phyloP scores from a whole-genome alignment of 192 early-diverging fungal species.

The Coemansia sp. region DNA sequence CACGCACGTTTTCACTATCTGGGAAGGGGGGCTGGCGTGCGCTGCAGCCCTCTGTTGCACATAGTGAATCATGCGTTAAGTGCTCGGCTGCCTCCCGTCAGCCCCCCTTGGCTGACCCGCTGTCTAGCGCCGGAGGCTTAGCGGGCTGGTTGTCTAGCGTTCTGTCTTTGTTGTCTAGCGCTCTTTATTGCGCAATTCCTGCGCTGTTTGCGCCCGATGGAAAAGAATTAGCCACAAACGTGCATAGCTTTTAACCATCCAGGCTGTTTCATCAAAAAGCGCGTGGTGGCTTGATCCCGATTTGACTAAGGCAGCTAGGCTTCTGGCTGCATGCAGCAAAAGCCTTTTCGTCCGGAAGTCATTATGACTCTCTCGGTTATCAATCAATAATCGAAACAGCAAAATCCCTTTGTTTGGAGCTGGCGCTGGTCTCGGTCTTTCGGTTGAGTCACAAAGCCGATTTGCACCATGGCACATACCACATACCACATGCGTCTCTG shows the following conservation, averaged over 20 bases:
- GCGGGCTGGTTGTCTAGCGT: not conserved
- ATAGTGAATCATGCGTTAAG: not conserved
- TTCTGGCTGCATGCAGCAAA: not conserved
- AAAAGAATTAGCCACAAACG: not conserved
- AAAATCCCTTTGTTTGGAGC: not conserved
- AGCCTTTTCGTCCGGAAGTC: not conserved
- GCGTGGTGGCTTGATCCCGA: constrained; percentile 7
- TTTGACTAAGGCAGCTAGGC: constrained; percentile 7
- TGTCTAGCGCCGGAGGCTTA: not conserved
- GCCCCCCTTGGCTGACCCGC: not conserved
- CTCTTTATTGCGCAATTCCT: not conserved
- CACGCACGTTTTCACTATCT: no score
- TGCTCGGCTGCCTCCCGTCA: not conserved
- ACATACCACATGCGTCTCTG: not conserved
- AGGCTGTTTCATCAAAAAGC: not conserved
- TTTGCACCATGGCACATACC: no score
- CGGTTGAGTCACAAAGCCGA: not conserved
- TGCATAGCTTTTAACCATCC: not conserved
- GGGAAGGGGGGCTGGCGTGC: no score
- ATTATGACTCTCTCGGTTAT: not conserved
- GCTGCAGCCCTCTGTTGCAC: not conserved
- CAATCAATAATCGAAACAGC: not conserved
- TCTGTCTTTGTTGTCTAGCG: not conserved
- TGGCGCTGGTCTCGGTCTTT: not conserved
- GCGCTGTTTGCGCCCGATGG: not conserved